These are phyloP conservation scores for Melampsora americana DNA, from an alignment of 1,284 basidiomycete species.

Conservation along the genomic window DNA sequence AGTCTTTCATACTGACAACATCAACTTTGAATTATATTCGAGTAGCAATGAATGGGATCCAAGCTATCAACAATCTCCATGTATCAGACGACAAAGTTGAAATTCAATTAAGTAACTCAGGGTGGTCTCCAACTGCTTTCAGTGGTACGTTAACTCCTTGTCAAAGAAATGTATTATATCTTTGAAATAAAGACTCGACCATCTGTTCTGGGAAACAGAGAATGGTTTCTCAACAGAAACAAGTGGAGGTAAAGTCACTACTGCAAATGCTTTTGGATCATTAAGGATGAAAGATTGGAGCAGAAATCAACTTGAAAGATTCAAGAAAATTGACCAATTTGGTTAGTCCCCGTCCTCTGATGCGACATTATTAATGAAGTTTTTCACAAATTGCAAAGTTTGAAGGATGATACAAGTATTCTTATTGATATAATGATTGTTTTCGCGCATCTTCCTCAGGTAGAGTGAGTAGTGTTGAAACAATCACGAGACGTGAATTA, in stretches of 20 bases:
- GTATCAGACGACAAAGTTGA: neutral
- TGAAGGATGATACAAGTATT: no score
- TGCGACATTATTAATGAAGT: no score
- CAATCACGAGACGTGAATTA: neutral
- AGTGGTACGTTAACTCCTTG: neutral
- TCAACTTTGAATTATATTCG: no score
- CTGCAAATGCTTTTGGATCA: neutral
- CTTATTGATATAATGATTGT: neutral
- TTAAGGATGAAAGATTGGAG: neutral
- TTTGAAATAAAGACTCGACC: neutral
- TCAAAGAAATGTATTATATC: neutral
- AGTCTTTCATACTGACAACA: no score
- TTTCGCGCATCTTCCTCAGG: neutral
- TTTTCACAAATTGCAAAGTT: no score
- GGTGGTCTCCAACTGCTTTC: neutral
- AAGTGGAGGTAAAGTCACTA: no score
- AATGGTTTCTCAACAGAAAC: neutral
- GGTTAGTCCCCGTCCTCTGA: neutral
- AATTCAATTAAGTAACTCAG: neutral
- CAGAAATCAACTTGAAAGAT: neutral
- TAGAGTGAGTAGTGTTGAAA: neutral
- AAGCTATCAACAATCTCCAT: no score
- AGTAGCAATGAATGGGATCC: no score
- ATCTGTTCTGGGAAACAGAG: neutral
- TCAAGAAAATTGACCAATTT: neutral